Evolutionary conservation across 169 alveolate species (phyloP), one percentile per base, ranked within the genome.

Genomic region (Cryptosporidium andersoni): DNA sequence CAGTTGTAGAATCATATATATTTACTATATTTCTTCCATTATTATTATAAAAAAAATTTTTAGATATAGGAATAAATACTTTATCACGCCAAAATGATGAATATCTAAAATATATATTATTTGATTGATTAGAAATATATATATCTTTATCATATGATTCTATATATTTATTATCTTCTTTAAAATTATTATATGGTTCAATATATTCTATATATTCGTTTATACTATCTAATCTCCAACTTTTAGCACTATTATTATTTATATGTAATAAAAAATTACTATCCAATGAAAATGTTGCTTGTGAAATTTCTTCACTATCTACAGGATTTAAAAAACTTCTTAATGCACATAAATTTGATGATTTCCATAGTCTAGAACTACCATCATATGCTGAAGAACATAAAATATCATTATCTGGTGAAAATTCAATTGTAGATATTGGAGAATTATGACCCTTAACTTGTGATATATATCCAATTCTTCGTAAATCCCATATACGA

Each of bases 371-470:
- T 39, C 85, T 56, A 25, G 45, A 34, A 9, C 60, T 74, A 42
- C 74, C 74, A 43, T 74, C 85, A 60, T 58, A 74, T 2, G 85
- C 55, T 58, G 85, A 58, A 2, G 85, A 74, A 45, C 74, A 58
- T 14, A 74, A 25, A 6, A 74, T 49, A 25, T 51, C 51, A 45
- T 34, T 11, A 42, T 74, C 67, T 25, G n/a, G 45, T 12, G 56
- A 37, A 25, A 55, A 14, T 36, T 74, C 85, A 8, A 74, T 48
- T 16, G 74, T 74, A 14, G 43, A 11, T 9, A 74, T 47, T 2
- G 85, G 68, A 4, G 65, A 58, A 4, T 74, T 68, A 37, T 74
- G 85, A 9, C 74, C 64, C 14, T 58, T 37, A 16, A 74, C 85
- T 11, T 74, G 74, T 14, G 67, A 56, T 36, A 74, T 16, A 4